Percentiles rank a stretch among this genome's conserved stretches.
Evolutionary conservation across 2,329 filamentous ascomycete species (phyloP).

Genomic region (Aspergillus viridinutans): DNA sequence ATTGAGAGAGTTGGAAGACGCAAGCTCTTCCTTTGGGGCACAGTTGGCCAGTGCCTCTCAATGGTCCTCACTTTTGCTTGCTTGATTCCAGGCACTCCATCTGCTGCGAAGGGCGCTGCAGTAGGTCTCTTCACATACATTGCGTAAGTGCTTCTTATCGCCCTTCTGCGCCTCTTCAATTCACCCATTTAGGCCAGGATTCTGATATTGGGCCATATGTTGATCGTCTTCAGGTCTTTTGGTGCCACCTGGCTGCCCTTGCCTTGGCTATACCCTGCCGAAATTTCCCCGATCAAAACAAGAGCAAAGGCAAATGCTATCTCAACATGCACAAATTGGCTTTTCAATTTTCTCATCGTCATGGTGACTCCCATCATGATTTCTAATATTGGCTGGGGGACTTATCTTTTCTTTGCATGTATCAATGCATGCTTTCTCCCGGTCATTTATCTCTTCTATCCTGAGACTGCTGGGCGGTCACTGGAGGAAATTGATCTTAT

Average conservation of each 20-base stretch:
- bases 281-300: constrained; percentile 53
- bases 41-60: constrained; percentile 35
- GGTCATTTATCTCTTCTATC: constrained; percentile 53
- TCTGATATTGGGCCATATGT: too few species aligned
- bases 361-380: constrained; percentile 48
- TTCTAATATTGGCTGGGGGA: constrained; percentile 36
- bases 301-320: constrained; percentile 54
- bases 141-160: constrained; percentile 28
- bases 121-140: constrained; percentile 68
- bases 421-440: constrained; percentile 47
- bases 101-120: constrained; percentile 36
- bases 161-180: too few species aligned
- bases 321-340: constrained; percentile 53
- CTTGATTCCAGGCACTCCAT: constrained; percentile 27
- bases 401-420: constrained; percentile 42
- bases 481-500: constrained; percentile 45
- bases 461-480: constrained; percentile 44
- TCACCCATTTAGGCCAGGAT: too few species aligned
- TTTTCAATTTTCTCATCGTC: constrained; percentile 53
- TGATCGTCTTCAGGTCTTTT: constrained; percentile 44
- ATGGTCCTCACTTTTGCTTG: constrained; percentile 40
- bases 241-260: constrained; percentile 62
- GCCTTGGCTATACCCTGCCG: constrained; percentile 54
- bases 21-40: constrained; percentile 39
- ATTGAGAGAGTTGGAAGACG: constrained; percentile 48